phyloP scores from a whole-genome alignment of 305 asterid genomes.

The Caryopteris hybrid region DNA sequence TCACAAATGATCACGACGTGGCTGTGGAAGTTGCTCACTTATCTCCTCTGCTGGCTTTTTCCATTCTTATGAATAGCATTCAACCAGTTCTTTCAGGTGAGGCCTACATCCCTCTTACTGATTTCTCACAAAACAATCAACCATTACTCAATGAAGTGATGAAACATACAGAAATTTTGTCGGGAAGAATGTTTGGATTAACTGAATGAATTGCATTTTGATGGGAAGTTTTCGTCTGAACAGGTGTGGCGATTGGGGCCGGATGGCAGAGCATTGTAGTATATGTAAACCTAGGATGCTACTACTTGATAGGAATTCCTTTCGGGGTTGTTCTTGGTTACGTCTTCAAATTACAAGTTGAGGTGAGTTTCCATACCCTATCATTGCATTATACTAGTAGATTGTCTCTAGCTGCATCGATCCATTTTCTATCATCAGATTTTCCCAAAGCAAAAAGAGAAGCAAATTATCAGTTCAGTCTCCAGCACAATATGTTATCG shows the following conservation, averaged over 20 bases:
- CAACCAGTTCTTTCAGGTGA: constrained; percentile 72
- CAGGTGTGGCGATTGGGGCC: constrained; percentile 69
- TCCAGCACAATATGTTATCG: not conserved
- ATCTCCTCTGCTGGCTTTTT: constrained; percentile 51
- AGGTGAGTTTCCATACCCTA: constrained; percentile 24
- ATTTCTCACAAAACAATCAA: not conserved
- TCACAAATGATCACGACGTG: constrained; percentile 39
- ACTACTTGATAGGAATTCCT: constrained; percentile 67
- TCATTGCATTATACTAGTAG: not conserved
- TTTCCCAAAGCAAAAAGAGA: not conserved
- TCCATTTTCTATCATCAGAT: not conserved
- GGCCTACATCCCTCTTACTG: not conserved
- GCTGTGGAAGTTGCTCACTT: constrained; percentile 42
- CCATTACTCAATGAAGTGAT: not conserved
- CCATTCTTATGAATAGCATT: constrained; percentile 59
- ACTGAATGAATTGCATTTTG: not conserved
- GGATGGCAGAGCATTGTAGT: constrained; percentile 74
- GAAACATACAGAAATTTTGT: not conserved
- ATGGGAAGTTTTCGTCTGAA: not conserved
- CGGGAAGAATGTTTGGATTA: not conserved
- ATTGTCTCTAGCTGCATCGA: not conserved
- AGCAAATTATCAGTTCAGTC: too few species aligned
- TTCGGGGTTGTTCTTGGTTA: constrained; percentile 64
- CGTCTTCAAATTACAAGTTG: constrained; percentile 43
- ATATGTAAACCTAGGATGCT: constrained; percentile 58